Evolutionary conservation across 352 stramenopile genomes (phyloP), one percentile per base, ranked within the genome.

Genomic region (Phytophthora brassicae): DNA sequence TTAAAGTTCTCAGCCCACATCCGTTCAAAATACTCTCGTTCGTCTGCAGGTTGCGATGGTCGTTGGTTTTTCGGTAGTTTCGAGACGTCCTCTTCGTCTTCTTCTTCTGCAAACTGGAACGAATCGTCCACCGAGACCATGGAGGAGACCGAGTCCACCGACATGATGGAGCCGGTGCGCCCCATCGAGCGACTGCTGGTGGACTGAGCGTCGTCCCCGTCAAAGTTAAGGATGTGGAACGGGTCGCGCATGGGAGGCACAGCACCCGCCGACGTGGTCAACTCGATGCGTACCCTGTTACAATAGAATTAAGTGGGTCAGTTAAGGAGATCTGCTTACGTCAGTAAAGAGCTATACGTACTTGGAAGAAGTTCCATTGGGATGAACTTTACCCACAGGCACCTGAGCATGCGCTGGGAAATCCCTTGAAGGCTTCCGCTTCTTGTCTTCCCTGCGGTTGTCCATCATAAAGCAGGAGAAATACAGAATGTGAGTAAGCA

Each of bases 1-100:
- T 94, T 83, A 66, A 94, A 94, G 65, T 94, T 94, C 54, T 86
- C 78, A 14, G 83, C 77, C 84, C 84, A 94, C 49, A 92, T 74
- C 24, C 67, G 64, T 60, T 94, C 84, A 68, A 90, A 94, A 66
- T 92, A 94, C 60, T 91, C 82, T 43, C 84, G 79, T 61, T 94
- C 82, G 60, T 85, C 72, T 6, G 81, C 72, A 11, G 84, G 84
- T 26, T 94, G 84, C 6, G 82, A 62, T 13, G 84, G 84, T 28
- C 84, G 82, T 61, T 88, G 79, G 53, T 92, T 64, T 55, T 94
- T 94, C 4, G 84, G 84, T 20, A 92, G 56, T 22, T 68, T 75
- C 6, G 62, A 50, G 8, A 71, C 57, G 45, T 68, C 60, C 54
- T 81, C 65, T 11, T 79, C 72, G 11, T 80, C 54, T 6, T 74